Evolutionary conservation across 176 grass and related monocot species (phyloP).

Genomic region (Oryza rufipogon): DNA sequence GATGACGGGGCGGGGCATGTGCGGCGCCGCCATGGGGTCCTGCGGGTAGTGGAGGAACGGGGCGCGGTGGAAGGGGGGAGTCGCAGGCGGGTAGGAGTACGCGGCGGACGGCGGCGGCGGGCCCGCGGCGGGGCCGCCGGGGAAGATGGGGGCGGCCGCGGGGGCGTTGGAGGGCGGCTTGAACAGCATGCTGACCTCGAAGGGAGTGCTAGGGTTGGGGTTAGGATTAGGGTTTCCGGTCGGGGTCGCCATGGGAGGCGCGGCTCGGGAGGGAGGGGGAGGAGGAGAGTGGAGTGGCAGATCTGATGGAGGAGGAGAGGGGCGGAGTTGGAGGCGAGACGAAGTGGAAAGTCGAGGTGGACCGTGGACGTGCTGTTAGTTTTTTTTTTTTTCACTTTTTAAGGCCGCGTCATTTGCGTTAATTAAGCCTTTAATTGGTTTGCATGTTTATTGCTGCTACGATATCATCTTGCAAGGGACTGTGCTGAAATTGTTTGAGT

Average conservation of each 20-base stretch:
- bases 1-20: slow-evolving; percentile 52
- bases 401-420: neutral
- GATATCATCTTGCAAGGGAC: no score
- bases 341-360: neutral
- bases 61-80: slow-evolving; percentile 69
- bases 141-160: slow-evolving; percentile 47
- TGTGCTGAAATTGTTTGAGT: no score
- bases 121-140: slow-evolving; percentile 37
- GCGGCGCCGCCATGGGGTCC: slow-evolving; percentile 34
- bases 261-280: slow-evolving; percentile 11
- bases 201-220: slow-evolving; percentile 35
- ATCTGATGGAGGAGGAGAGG: slow-evolving; percentile 23
- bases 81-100: slow-evolving; percentile 76
- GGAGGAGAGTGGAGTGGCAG: slow-evolving; percentile 47
- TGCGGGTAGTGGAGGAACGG: slow-evolving; percentile 74
- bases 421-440: no score
- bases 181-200: slow-evolving; percentile 71
- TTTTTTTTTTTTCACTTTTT: neutral
- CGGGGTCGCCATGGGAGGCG: slow-evolving; percentile 79
- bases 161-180: slow-evolving; percentile 54
- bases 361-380: slow-evolving; percentile 25
- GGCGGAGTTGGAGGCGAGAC: slow-evolving; percentile 37
- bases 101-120: slow-evolving; percentile 53
- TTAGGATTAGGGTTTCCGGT: slow-evolving; percentile 71
- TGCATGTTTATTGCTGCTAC: no score